Conservation (phyloP, 1,284 basidiomycete genomes). For the Leucoagaricus sp. region DNA sequence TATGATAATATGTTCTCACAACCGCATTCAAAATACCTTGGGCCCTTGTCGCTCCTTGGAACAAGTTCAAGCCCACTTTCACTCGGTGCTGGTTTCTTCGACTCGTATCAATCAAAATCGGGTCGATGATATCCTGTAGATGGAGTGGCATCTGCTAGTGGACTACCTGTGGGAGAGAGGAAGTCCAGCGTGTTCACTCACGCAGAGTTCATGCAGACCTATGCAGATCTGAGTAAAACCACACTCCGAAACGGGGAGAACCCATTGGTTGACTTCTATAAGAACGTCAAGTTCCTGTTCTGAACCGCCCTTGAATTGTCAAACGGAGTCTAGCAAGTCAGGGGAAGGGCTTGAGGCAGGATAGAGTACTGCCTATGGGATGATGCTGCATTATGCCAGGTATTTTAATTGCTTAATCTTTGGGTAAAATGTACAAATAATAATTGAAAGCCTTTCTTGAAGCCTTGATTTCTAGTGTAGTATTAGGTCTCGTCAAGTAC, state of each 20-base stretch:
- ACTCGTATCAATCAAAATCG: constrained; percentile 47
- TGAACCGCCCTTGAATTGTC: constrained; percentile 32
- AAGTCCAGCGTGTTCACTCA: constrained; percentile 85
- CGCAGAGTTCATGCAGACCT: constrained; percentile 81
- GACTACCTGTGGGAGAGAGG: constrained; percentile 77
- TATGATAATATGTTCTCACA: constrained; percentile 81
- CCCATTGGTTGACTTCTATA: constrained; percentile 84
- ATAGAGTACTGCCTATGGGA: not conserved
- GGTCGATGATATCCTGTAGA: constrained; percentile 64
- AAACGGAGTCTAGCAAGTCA: not conserved
- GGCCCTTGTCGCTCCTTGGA: constrained; percentile 49
- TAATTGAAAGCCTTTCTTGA: constrained; percentile 85
- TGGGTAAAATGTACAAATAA: constrained; percentile 69
- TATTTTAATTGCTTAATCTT: constrained; percentile 13
- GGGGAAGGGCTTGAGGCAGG: not conserved
- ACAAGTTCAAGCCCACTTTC: constrained; percentile 51
- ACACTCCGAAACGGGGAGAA: constrained; percentile 79
- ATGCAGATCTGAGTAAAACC: constrained; percentile 73
- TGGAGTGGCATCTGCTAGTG: constrained; percentile 70
- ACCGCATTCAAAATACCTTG: constrained; percentile 39
- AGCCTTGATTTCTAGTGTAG: constrained; percentile 64
- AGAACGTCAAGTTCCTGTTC: constrained; percentile 88
- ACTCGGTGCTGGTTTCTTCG: constrained; percentile 69
- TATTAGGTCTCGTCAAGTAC: constrained; percentile 56
- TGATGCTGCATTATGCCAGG: not conserved